phyloP scores from a whole-genome alignment of 2,329 filamentous ascomycete species.

The Fusarium praegraminearum region DNA sequence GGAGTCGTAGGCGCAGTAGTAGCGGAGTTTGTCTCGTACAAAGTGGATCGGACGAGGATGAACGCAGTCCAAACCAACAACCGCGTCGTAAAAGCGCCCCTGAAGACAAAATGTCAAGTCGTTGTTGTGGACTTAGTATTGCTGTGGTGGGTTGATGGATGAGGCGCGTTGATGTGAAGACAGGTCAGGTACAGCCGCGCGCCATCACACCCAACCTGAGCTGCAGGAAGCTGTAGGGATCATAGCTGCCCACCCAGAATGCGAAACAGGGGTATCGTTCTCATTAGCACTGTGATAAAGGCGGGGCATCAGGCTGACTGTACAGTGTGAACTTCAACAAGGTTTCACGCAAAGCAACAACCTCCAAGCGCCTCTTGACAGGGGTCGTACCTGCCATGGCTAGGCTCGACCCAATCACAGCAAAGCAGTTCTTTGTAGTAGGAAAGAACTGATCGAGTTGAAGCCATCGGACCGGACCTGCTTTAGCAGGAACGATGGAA shows the following conservation, averaged over 20 bases:
- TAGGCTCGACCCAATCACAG: conserved; percentile 26
- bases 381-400: conserved; percentile 27
- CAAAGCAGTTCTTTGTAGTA: conserved; percentile 30
- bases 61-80: conserved; percentile 17
- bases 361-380: conserved; percentile 39
- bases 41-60: conserved; percentile 33
- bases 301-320: background rate
- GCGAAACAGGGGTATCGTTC: conserved; percentile 9
- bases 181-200: conserved; percentile 44
- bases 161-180: conserved; percentile 39
- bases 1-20: conserved; percentile 26
- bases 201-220: conserved; percentile 37
- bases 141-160: conserved; percentile 39
- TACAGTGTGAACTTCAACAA: conserved; percentile 26
- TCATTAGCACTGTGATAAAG: conserved; percentile 35
- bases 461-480: conserved; percentile 40
- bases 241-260: conserved; percentile 35
- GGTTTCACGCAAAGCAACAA: conserved; percentile 11
- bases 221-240: conserved; percentile 36
- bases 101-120: conserved; percentile 28
- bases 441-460: conserved; percentile 36
- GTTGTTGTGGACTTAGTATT: conserved; percentile 17
- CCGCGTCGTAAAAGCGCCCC: conserved; percentile 22
- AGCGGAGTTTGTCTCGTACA: conserved; percentile 33
- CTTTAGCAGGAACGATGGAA: conserved; percentile 35